A percentile compares a stretch with the other conserved stretches of the same genome.
Conservation (phyloP, 768 basidiomycete species). For the Collybia mongolica region DNA sequence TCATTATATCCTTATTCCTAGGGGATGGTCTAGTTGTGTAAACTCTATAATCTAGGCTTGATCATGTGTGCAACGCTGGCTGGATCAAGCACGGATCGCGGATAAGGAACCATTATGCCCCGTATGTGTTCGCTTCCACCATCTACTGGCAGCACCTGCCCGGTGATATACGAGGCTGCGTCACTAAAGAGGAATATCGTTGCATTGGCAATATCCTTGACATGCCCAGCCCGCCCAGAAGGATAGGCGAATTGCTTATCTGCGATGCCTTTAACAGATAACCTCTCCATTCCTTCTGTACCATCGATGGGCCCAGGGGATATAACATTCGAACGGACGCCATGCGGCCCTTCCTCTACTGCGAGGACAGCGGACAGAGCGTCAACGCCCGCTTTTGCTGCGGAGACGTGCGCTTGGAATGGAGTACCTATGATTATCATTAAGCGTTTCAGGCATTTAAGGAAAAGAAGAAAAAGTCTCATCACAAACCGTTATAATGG, state of each 20-base stretch:
- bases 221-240: conserved; percentile 53
- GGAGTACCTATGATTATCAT: conserved; percentile 53
- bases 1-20: no score
- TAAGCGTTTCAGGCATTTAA: conserved; percentile 3
- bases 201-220: conserved; percentile 68
- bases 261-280: conserved; percentile 32
- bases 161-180: conserved; percentile 75
- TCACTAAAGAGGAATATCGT: conserved; percentile 82
- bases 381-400: conserved; percentile 94
- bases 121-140: conserved; percentile 61
- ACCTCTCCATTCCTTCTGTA: conserved; percentile 75
- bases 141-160: conserved; percentile 72
- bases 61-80: conserved; percentile 47
- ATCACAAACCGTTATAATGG: conserved; percentile 68
- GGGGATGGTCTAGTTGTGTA: no score
- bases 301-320: conserved; percentile 79
- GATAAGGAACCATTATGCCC: conserved; percentile 53
- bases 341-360: conserved; percentile 91
- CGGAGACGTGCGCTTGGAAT: conserved; percentile 90
- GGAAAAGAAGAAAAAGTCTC: conserved; percentile 17
- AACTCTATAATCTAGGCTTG: conserved; percentile 41
- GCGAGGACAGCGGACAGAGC: conserved; percentile 84
- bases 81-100: conserved; percentile 61
- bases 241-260: conserved; percentile 18
- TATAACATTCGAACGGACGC: conserved; percentile 89